These are phyloP conservation scores for Boletus pseudopeckii DNA, from an alignment of 768 basidiomycete species.

Conservation along the genomic window DNA sequence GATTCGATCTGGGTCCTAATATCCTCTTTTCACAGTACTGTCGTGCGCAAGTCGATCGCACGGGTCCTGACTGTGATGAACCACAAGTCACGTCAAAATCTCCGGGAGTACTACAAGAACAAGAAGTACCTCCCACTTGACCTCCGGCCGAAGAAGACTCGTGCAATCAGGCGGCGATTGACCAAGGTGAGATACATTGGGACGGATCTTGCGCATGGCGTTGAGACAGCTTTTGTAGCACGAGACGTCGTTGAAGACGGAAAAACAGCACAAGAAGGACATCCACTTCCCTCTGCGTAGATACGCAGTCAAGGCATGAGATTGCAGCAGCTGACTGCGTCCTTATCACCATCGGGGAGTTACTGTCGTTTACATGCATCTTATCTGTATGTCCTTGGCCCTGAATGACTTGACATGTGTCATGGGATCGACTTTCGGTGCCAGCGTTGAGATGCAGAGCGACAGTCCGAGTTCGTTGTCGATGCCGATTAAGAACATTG, in stretches of 20 bases:
- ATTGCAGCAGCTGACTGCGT: constrained; percentile 20
- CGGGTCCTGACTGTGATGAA: constrained; percentile 98
- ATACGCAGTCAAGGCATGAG: constrained; percentile 92
- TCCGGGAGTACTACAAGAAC: constrained; percentile 96
- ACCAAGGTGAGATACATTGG: constrained; percentile 62
- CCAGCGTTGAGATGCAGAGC: background rate
- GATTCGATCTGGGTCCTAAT: background rate
- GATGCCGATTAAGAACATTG: background rate
- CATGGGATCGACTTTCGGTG: background rate
- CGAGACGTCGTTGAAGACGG: constrained; percentile 82
- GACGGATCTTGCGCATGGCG: background rate
- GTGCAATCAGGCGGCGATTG: constrained; percentile 94
- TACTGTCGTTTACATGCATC: constrained; percentile 32
- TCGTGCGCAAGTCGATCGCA: constrained; percentile 98
- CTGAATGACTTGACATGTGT: constrained; percentile 33
- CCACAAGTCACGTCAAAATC: constrained; percentile 95
- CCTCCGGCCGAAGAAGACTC: constrained; percentile 96
- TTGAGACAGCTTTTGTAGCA: constrained; percentile 45
- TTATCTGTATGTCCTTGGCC: constrained; percentile 42
- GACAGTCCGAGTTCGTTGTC: background rate
- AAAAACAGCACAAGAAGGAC: constrained; percentile 93
- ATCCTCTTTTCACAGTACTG: constrained; percentile 54
- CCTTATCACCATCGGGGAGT: constrained; percentile 7
- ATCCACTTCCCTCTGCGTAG: constrained; percentile 91
- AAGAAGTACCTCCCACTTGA: constrained; percentile 97